Base-by-base conservation (phyloP, 768 basidiomycete genomes). In the Mycena leptocephala region DNA sequence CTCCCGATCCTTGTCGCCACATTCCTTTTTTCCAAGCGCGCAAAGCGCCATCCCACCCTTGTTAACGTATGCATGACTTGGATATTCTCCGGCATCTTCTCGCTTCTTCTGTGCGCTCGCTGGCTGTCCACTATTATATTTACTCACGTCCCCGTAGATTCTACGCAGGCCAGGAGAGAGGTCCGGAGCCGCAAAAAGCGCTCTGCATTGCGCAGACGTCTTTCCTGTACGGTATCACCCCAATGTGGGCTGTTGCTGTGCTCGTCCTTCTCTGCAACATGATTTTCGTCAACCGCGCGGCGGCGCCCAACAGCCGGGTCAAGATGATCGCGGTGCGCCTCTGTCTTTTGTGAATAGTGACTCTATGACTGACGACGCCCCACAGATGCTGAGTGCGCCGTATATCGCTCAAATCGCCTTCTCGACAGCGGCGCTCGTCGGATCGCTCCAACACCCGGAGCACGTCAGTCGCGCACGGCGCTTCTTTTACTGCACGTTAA, bases 21-120 rank as follows among this genome's bases (percentile, higher is more conserved):
- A 4, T 88, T 90, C 78, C 65, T 90, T 8, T 80, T 89, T 53
- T 85, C 88, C 10, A 85, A 81, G 62, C 80, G 82, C 6, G 85
- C 78, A 1, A 83, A 82, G 55, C 85, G 88, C 55, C 88, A 89
- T 74, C 86, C 87, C 2, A 85, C 86, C 2, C 80, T 91, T 43
- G 81, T 90, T 55, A 90, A 89, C 67, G 81, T 90, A 4, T 89
- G 87, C 75, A 83, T 88, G 30, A 88, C 87, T 13, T 90, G 88
- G 88, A 88, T 89, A 20, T 78, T 90, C 24, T 86, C 88, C 5
- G 88, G 87, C 2, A 79, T 88, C 26, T 86, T 85, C 70, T 85
- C 87, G 14, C 80, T 86, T 5, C 78, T 91, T 37, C 83, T 91
- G 88, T 90, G 74, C 79, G 89, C n/a, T n/a, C n/a, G n/a, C n/a